Conservation (phyloP, 2,329 filamentous ascomycete genomes). For the Alternaria triticina region DNA sequence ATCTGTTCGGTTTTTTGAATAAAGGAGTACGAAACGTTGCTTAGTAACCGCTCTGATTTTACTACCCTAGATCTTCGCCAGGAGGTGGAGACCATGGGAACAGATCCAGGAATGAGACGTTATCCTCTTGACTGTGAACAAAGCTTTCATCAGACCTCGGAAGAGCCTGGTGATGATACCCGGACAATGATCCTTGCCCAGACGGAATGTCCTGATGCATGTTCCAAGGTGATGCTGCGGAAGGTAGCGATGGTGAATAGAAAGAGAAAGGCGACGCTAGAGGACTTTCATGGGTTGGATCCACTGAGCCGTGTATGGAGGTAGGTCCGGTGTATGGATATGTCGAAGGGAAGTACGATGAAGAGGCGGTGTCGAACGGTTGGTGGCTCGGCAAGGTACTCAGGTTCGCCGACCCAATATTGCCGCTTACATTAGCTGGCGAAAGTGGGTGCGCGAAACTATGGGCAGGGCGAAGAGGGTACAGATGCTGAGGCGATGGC, state of each 20-base stretch:
- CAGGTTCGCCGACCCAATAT: background rate
- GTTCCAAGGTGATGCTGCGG: background rate
- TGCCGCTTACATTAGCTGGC: background rate
- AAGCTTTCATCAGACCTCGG: background rate
- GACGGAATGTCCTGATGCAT: background rate
- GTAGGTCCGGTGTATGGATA: background rate
- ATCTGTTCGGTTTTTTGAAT: background rate
- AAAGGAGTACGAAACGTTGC: background rate
- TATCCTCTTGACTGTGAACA: background rate
- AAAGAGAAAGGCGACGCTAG: background rate
- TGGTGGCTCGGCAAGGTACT: conserved; percentile 8
- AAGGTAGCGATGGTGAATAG: background rate
- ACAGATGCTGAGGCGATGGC: background rate
- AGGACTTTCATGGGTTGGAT: background rate
- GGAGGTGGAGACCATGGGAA: background rate
- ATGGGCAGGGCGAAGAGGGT: background rate
- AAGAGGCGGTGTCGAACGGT: background rate
- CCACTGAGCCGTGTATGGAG: background rate
- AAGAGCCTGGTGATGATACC: background rate
- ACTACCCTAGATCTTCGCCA: background rate
- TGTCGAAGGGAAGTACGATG: background rate
- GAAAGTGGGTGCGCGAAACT: background rate
- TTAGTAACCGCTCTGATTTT: background rate
- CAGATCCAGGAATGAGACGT: background rate
- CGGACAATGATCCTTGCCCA: background rate